A percentile compares a stretch with the other conserved stretches of the same genome.
These are phyloP conservation scores for Pholiota molesta DNA, from an alignment of 768 basidiomycete species.

Conservation along the genomic window DNA sequence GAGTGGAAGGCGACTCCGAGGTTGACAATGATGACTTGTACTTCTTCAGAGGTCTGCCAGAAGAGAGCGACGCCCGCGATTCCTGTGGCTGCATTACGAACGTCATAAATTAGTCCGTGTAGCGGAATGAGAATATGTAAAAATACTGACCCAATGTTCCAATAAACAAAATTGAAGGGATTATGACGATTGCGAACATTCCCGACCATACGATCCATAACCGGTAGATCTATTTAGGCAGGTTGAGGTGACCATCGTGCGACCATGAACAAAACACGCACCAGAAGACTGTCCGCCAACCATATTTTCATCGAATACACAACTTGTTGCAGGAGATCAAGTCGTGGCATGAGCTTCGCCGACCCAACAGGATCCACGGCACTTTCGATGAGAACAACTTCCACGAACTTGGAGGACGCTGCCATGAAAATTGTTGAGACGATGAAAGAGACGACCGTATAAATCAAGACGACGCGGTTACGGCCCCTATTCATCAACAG, in stretches of 20 bases:
- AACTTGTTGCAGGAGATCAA: constrained; percentile 14
- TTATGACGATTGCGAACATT: not conserved
- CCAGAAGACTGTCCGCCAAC: constrained; percentile 14
- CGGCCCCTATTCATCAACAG: constrained; percentile 5
- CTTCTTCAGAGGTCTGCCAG: not conserved
- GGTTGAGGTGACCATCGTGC: not conserved
- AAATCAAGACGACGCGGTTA: constrained; percentile 9
- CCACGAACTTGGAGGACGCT: not conserved
- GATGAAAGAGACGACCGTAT: not conserved
- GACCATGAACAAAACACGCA: not conserved
- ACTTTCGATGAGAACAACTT: not conserved
- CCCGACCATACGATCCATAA: not conserved
- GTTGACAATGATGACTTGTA: not conserved
- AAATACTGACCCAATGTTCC: not conserved
- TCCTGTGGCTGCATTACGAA: not conserved
- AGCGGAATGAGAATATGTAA: not conserved
- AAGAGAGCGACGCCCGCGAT: not conserved
- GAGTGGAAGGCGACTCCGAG: constrained; percentile 14
- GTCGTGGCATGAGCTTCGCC: not conserved
- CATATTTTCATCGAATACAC: constrained; percentile 13
- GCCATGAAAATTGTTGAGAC: not conserved
- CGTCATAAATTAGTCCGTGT: not conserved
- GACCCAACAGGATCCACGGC: not conserved
- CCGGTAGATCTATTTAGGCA: not conserved
- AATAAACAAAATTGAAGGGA: not conserved